These are phyloP conservation scores for Citrullus amarus DNA, from an alignment of 306 rosid species.

Conservation along the genomic window DNA sequence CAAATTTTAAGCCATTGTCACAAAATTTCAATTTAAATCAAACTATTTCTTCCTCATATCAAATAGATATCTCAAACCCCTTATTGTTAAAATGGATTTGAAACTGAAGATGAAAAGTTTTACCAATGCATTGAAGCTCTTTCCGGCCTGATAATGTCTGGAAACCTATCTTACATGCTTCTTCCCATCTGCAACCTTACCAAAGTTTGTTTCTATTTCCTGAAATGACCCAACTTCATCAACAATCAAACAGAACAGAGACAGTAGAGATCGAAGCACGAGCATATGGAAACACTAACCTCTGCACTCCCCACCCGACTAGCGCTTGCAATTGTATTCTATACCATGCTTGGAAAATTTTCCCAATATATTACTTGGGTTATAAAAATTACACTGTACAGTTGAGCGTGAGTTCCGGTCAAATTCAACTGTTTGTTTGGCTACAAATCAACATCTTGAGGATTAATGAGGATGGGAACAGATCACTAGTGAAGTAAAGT, in stretches of 20 bases:
- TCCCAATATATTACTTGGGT: constrained; percentile 1
- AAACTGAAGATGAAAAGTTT: not conserved
- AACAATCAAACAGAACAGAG: not conserved
- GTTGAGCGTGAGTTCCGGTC: not conserved
- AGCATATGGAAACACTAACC: constrained; percentile 5
- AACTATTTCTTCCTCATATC: not conserved
- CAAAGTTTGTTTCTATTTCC: constrained; percentile 5
- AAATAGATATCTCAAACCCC: not conserved
- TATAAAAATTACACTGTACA: constrained; percentile 11
- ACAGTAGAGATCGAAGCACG: not conserved
- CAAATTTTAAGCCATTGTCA: not conserved
- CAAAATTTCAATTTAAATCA: constrained; percentile 1
- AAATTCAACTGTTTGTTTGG: constrained; percentile 3
- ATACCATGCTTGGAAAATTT: constrained; percentile 7
- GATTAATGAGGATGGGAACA: not conserved
- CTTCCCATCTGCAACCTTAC: not conserved
- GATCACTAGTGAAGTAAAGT: not conserved
- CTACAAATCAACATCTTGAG: constrained; percentile 2
- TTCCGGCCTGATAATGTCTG: not conserved
- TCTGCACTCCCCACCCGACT: not conserved
- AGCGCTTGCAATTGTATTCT: not conserved
- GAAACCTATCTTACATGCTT: not conserved
- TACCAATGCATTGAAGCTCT: not conserved
- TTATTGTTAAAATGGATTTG: not conserved
- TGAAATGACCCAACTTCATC: not conserved